Conservation (phyloP, 352 stramenopile genomes). For the Globisporangium cederbergense region DNA sequence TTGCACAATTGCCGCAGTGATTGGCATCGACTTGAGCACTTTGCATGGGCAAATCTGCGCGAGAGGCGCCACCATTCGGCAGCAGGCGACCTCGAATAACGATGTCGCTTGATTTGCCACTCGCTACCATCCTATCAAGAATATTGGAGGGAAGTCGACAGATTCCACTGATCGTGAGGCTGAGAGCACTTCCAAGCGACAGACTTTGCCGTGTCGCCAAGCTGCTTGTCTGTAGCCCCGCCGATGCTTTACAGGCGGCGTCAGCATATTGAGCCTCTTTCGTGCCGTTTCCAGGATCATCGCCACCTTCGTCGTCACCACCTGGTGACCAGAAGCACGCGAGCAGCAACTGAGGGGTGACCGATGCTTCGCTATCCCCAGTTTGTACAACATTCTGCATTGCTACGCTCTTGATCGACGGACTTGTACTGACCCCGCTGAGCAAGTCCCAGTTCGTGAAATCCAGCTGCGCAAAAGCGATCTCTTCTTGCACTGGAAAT, state of each 20-base stretch:
- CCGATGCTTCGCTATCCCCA: neutral
- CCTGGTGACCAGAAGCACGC: slow-evolving; percentile 2
- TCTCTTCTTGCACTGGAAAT: neutral
- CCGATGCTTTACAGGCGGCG: neutral
- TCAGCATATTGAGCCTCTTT: no score
- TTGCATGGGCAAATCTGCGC: neutral
- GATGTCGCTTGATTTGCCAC: neutral
- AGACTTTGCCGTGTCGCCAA: neutral
- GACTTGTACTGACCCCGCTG: no score
- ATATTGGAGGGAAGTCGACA: neutral
- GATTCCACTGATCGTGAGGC: slow-evolving; percentile 2
- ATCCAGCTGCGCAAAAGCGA: neutral
- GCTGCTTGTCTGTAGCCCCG: neutral
- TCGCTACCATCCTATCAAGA: neutral
- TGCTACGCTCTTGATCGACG: neutral
- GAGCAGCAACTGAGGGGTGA: neutral
- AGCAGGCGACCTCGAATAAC: slow-evolving; percentile 1
- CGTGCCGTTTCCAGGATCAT: neutral
- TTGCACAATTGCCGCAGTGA: neutral
- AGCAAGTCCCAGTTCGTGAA: neutral
- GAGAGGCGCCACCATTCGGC: neutral
- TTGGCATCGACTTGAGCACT: neutral
- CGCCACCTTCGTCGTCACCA: neutral
- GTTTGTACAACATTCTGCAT: neutral
- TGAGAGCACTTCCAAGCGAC: slow-evolving; percentile 5